These are phyloP conservation scores for Mrakia frigida DNA, from an alignment of 768 basidiomycete species.

Conservation along the genomic window DNA sequence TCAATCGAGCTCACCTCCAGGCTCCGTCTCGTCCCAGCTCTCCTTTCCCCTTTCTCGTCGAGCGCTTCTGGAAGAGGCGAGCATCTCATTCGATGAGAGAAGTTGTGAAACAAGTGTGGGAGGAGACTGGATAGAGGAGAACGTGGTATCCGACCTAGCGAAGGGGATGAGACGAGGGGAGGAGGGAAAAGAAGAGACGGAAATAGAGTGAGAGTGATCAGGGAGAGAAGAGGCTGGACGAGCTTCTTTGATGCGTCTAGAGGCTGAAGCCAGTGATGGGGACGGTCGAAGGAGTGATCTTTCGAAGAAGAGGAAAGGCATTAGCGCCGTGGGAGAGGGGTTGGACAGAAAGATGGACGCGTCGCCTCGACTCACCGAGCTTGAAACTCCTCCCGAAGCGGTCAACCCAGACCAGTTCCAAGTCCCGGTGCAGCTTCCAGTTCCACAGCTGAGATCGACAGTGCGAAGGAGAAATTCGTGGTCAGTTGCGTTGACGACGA, in stretches of 20 bases:
- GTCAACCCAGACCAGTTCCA: conserved; percentile 55
- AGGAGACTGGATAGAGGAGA: too few species aligned
- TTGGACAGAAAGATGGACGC: not conserved
- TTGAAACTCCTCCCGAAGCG: conserved; percentile 50
- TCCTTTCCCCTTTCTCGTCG: too few species aligned
- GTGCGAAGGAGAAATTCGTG: conserved; percentile 50
- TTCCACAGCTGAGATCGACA: not conserved
- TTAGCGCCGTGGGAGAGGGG: not conserved
- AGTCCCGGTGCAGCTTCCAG: conserved; percentile 26
- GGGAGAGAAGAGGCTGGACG: too few species aligned
- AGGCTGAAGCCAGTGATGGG: conserved; percentile 17
- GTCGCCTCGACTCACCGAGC: conserved; percentile 33
- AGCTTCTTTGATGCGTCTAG: not conserved
- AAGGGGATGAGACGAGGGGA: too few species aligned
- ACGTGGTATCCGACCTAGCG: too few species aligned
- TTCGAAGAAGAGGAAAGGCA: not conserved
- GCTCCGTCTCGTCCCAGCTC: too few species aligned
- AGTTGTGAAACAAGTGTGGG: too few species aligned
- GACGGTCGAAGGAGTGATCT: conserved; percentile 33
- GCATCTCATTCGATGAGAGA: too few species aligned
- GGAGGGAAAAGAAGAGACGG: too few species aligned
- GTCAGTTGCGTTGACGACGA: not conserved
- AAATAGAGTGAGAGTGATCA: too few species aligned
- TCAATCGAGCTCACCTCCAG: too few species aligned
- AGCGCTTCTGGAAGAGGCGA: too few species aligned